These are phyloP conservation scores for Diaporthe ampelina DNA, from an alignment of 2,329 filamentous ascomycete genomes.

Conservation along the genomic window DNA sequence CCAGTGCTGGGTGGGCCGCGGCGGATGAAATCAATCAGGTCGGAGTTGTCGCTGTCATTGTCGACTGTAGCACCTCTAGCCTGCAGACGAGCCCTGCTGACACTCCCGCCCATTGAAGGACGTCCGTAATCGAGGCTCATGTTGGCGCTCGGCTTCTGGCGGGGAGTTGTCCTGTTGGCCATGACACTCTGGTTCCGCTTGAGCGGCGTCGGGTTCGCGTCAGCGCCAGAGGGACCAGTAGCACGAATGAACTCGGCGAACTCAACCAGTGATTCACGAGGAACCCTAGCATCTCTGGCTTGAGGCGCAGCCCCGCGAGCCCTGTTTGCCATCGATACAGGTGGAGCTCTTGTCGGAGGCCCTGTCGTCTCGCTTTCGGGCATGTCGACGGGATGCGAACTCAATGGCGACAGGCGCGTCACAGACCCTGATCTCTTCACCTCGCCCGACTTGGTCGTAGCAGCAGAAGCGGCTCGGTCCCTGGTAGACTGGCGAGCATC, in stretches of 20 bases:
- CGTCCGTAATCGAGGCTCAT: constrained; percentile 57
- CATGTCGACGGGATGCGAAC: constrained; percentile 51
- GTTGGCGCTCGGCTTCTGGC: constrained; percentile 50
- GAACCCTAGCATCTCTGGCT: constrained; percentile 81
- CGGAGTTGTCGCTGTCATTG: constrained; percentile 78
- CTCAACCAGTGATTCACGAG: constrained; percentile 80
- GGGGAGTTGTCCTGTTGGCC: constrained; percentile 52
- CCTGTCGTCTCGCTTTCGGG: constrained; percentile 46
- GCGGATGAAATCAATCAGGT: constrained; percentile 95
- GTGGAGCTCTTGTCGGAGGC: constrained; percentile 50
- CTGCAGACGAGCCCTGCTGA: constrained; percentile 69
- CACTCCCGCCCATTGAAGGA: constrained; percentile 48
- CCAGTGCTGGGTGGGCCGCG: constrained; percentile 78
- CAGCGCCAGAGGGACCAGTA: constrained; percentile 75
- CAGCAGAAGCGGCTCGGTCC: constrained; percentile 64
- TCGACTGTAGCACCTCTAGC: constrained; percentile 79
- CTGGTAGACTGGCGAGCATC: constrained; percentile 57
- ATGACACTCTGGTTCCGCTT: constrained; percentile 45
- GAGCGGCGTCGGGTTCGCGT: constrained; percentile 44
- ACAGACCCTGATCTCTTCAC: constrained; percentile 52
- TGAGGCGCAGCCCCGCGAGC: constrained; percentile 51
- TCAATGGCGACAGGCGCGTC: constrained; percentile 53
- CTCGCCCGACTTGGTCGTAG: constrained; percentile 55
- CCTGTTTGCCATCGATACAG: constrained; percentile 50
- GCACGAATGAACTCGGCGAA: constrained; percentile 92